Evolutionary conservation across 164 flowering plant species (phyloP).

Genomic region (Piper longum): DNA sequence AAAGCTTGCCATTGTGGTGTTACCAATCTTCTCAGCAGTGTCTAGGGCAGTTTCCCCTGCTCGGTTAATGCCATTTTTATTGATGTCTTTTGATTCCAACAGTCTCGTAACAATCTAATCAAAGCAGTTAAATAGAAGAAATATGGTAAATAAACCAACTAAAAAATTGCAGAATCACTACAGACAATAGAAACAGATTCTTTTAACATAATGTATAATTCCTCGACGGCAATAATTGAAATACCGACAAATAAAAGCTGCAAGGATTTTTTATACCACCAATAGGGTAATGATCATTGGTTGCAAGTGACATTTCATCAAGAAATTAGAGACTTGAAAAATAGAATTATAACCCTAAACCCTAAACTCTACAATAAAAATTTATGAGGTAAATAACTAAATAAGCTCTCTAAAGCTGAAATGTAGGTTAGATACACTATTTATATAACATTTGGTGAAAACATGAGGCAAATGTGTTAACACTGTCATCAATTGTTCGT

Average conservation of each 20-base stretch:
- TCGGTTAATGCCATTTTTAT: slow-evolving; percentile 44
- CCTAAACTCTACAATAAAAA: background rate
- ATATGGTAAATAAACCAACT: no score
- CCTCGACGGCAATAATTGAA: background rate
- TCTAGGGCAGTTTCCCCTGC: slow-evolving; percentile 76
- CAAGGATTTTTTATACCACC: background rate
- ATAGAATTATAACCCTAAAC: background rate
- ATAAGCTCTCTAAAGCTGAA: background rate
- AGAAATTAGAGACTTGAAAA: background rate
- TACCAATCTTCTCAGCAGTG: slow-evolving; percentile 67
- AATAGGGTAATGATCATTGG: background rate
- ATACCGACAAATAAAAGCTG: background rate
- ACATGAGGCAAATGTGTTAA: no score
- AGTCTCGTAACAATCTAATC: slow-evolving; percentile 53
- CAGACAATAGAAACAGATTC: no score
- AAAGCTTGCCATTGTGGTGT: slow-evolving; percentile 28
- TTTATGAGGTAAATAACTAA: no score
- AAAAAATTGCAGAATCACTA: no score
- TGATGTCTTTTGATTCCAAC: slow-evolving; percentile 29
- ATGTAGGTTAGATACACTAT: background rate
- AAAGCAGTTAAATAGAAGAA: no score
- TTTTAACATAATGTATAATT: no score
- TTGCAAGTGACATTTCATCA: background rate
- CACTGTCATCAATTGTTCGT: no score
- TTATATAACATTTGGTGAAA: no score